phyloP scores from a whole-genome alignment of 176 grass and related monocot species.

The Eragrostis nindensis region DNA sequence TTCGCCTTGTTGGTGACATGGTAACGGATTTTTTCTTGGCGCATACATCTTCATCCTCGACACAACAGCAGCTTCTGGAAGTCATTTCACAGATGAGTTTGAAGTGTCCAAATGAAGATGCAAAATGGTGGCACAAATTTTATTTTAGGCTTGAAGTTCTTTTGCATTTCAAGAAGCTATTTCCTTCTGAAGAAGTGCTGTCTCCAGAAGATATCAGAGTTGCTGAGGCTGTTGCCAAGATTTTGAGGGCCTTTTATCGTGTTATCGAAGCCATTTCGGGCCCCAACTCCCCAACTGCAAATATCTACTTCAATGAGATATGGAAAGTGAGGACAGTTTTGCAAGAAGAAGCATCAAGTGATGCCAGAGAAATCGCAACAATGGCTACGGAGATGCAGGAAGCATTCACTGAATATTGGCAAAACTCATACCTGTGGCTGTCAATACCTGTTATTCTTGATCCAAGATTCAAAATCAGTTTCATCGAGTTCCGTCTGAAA shows the following conservation, averaged over 20 bases:
- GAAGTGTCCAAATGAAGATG: slow-evolving; percentile 59
- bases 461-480: slow-evolving; percentile 61
- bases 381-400: slow-evolving; percentile 52
- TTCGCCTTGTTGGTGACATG: slow-evolving; percentile 49
- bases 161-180: slow-evolving; percentile 57
- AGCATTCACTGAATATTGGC: slow-evolving; percentile 43
- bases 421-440: slow-evolving; percentile 51
- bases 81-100: slow-evolving; percentile 57
- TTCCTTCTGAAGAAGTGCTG: slow-evolving; percentile 48
- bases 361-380: slow-evolving; percentile 15
- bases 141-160: slow-evolving; percentile 58
- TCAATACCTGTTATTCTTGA: slow-evolving; percentile 63
- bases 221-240: slow-evolving; percentile 54
- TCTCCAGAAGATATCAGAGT: slow-evolving; percentile 41
- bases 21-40: slow-evolving; percentile 45
- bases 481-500: slow-evolving; percentile 60
- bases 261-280: slow-evolving; percentile 50
- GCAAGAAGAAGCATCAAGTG: slow-evolving; percentile 59
- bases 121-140: slow-evolving; percentile 60
- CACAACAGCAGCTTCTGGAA: slow-evolving; percentile 48
- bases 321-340: slow-evolving; percentile 62
- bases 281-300: slow-evolving; percentile 44
- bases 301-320: slow-evolving; percentile 57
- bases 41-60: slow-evolving; percentile 32
- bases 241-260: slow-evolving; percentile 58